These are phyloP conservation scores for Ochetophila trinervis DNA, from an alignment of 306 rosid genomes.

Conservation along the genomic window DNA sequence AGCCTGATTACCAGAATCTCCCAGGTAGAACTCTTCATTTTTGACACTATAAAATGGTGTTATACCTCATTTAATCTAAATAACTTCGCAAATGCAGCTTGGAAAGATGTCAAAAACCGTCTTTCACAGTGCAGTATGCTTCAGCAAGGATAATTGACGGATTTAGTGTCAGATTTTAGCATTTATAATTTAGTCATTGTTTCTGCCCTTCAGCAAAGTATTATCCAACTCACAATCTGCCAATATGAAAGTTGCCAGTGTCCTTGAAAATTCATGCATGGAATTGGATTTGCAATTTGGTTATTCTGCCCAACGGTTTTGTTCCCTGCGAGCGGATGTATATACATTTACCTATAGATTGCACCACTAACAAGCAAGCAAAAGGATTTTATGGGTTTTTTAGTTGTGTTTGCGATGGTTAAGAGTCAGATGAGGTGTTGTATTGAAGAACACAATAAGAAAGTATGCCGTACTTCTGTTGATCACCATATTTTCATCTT, in stretches of 20 bases:
- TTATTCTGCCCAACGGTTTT: background rate
- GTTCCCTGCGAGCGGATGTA: background rate
- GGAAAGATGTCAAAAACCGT: constrained; percentile 57
- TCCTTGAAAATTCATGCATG: background rate
- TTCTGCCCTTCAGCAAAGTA: background rate
- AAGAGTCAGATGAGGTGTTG: too few relatives aligned
- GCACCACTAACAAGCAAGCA: too few relatives aligned
- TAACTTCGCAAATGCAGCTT: constrained; percentile 46
- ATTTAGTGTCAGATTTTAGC: constrained; percentile 18
- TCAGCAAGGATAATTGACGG: constrained; percentile 47
- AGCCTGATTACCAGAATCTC: constrained; percentile 76
- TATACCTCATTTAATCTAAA: constrained; percentile 24
- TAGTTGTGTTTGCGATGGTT: too few relatives aligned
- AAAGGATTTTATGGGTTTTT: too few relatives aligned
- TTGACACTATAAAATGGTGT: constrained; percentile 1
- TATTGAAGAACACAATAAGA: too few relatives aligned
- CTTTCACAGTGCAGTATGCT: constrained; percentile 61
- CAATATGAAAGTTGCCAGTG: background rate
- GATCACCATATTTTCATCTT: too few relatives aligned
- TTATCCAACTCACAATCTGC: background rate
- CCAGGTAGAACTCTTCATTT: constrained; percentile 51
- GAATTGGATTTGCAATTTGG: background rate
- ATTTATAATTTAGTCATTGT: background rate
- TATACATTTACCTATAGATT: too few relatives aligned
- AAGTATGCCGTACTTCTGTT: too few relatives aligned